Base-by-base conservation (phyloP, 768 basidiomycete genomes). In the Termitomyces sp. region DNA sequence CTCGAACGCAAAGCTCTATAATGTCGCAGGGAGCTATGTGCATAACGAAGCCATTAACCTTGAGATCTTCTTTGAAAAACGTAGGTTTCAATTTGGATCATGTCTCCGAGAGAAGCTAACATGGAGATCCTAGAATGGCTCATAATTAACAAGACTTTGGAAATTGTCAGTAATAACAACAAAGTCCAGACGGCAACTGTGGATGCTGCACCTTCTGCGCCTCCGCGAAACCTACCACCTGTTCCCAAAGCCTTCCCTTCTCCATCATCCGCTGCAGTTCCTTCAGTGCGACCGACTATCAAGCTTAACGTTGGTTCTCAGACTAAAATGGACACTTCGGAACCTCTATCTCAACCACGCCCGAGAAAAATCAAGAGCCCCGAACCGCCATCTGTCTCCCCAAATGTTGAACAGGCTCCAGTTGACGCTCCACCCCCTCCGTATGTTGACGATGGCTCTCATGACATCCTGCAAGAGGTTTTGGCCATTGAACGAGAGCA, bases 1-100 rank as follows among this genome's bases (percentile, higher is more conserved):
- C 51, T 70, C 77, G 49, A 99, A 99, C 68, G 92, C 94, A 22
- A 90, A 91, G 70, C 78, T 80, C 18, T 99, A 96, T 79, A 98
- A 97, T 69, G 75, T 80, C 22, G 75, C 82, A 13, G 86, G 86
- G 32, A 88, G 85, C 58, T 88, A 81, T 58, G 91, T 89, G 8
- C 85, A 91, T 65, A 88, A 85, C 50, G 88, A 92, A 65, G 90
- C 93, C 0, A 78, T 90, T 42, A 79, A 81, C 32, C 75, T 98
- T 44, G 92, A 96, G 67, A 79, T 75, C 0, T 88, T 90, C 68
- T 96, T 98, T 66, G 90, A 96, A 65, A 92, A 91, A 76, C 81
- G 94, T 95, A 69, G 59, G 91, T 28, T n/a, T 61, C 35, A 57
- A 39, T 46, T 20, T 53, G 4, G 7, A 52, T 28, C 15, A 39